phyloP scores from a whole-genome alignment of 2,329 filamentous ascomycete species.

The Neonectria sp. region DNA sequence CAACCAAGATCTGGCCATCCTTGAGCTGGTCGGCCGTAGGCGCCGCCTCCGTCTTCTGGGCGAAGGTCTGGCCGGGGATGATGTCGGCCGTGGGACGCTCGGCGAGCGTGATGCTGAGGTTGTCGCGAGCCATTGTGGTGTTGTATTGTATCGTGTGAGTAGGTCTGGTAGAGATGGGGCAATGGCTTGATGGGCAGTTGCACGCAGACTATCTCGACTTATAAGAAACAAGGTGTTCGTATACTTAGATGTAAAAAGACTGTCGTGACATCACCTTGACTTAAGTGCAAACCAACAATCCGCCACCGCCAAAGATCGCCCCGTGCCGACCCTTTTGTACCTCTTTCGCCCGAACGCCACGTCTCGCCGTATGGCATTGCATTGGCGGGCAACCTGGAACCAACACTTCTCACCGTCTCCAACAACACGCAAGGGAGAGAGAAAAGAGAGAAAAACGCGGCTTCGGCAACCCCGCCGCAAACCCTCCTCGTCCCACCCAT shows the following conservation, averaged over 20 bases:
- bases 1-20: conserved; percentile 75
- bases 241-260: no score
- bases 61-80: conserved; percentile 77
- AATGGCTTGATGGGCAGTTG: not conserved
- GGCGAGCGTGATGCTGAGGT: conserved; percentile 71
- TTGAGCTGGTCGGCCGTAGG: conserved; percentile 69
- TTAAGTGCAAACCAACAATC: not conserved
- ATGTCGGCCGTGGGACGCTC: conserved; percentile 74
- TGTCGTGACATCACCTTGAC: not conserved
- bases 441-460: not conserved
- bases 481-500: conserved; percentile 24
- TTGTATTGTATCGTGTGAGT: not conserved
- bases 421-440: not conserved
- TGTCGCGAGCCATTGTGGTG: conserved; percentile 59
- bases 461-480: conserved; percentile 28
- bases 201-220: not conserved
- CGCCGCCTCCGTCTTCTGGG: conserved; percentile 64
- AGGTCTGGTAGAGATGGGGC: not conserved
- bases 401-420: no score
- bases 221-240: not conserved
- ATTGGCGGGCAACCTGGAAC: not conserved
- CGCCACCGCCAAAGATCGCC: not conserved
- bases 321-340: not conserved
- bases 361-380: not conserved
- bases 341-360: not conserved